Evolutionary conservation across 371 early-diverging fungal genomes (phyloP), one percentile per base, ranked within the genome.

Genomic region (Catenaria anguillulae): DNA sequence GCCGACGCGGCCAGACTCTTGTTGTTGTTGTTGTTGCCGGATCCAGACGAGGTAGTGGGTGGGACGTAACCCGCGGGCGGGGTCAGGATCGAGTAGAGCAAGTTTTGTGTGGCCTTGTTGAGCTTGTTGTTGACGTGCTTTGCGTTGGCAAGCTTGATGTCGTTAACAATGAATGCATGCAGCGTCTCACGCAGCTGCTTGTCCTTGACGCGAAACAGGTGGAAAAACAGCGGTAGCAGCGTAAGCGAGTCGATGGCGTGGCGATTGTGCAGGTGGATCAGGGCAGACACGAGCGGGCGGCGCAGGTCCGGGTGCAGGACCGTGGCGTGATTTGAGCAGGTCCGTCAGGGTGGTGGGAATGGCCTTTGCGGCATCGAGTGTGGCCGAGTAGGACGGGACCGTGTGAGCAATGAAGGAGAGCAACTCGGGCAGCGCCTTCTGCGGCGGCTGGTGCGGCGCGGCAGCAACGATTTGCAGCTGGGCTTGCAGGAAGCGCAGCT

Each of bases 71-170:
- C 58, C 13, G 63, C 21, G 23, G 63, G 52, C 19, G 55, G 63
- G 24, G 55, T 33, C 24, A 94, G 74, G 80, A 97, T 87, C 60
- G 86, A 89, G 70, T 89, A 96, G 92, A 97, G 92, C 70, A 84
- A 92, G 62, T 89, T 89, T 75, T 96, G 97, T 48, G 96, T 77
- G 2, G 88, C 82, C 72, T 89, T 91, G 84, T 97, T 97, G 63
- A 97, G 74, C 69, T 87, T 88, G 79, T 94, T 92, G 80, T 97
- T 93, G 73, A 89, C 92, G 34, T 83, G 82, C 68, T 90, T 89
- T 55, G 81, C 80, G 72, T 96, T 97, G 60, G 90, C 80, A 63
- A 78, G 82, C 68, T 90, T 90, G 76, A 97, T 91, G 69, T 97
- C 96, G 62, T 79, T 85, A 19, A 96, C 90, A 67, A 97, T 96